Conservation (phyloP, 768 basidiomycete species). For the Suillus sp. region DNA sequence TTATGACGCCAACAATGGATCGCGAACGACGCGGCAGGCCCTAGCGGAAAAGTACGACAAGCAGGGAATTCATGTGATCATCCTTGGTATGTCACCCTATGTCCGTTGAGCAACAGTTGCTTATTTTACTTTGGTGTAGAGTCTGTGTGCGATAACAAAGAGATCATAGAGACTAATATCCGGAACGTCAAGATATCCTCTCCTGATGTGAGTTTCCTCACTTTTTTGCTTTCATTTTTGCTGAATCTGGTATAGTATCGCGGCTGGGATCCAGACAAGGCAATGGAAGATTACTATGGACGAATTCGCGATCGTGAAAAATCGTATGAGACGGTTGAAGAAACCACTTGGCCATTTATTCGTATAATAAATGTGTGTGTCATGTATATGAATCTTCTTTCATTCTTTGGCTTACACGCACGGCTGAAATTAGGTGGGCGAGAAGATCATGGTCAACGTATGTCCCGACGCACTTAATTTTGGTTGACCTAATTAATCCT, state of each 20-base stretch:
- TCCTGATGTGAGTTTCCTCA: conserved; percentile 72
- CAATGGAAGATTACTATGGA: conserved; percentile 89
- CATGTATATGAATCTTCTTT: background rate
- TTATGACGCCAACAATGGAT: conserved; percentile 97
- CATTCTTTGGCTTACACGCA: conserved; percentile 15
- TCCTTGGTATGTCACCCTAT: conserved; percentile 65
- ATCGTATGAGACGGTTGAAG: conserved; percentile 89
- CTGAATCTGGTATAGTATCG: conserved; percentile 63
- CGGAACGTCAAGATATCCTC: conserved; percentile 97
- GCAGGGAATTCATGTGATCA: conserved; percentile 87
- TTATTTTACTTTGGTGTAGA: conserved; percentile 50
- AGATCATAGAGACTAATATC: conserved; percentile 93
- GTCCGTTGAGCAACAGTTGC: background rate
- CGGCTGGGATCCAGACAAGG: conserved; percentile 89
- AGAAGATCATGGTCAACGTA: conserved; percentile 92
- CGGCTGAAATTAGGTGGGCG: conserved; percentile 66
- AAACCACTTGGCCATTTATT: conserved; percentile 90
- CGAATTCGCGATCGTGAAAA: conserved; percentile 86
- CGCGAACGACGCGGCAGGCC: conserved; percentile 60
- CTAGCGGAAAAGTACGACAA: conserved; percentile 86
- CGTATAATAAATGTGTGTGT: conserved; percentile 81
- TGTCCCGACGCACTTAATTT: conserved; percentile 1
- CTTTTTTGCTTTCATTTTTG: background rate
- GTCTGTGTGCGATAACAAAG: conserved; percentile 86
- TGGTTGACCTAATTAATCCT: conserved; percentile 8